These are phyloP conservation scores for Diplocarpon rosae DNA, from an alignment of 2,329 filamentous ascomycete genomes.

Conservation along the genomic window DNA sequence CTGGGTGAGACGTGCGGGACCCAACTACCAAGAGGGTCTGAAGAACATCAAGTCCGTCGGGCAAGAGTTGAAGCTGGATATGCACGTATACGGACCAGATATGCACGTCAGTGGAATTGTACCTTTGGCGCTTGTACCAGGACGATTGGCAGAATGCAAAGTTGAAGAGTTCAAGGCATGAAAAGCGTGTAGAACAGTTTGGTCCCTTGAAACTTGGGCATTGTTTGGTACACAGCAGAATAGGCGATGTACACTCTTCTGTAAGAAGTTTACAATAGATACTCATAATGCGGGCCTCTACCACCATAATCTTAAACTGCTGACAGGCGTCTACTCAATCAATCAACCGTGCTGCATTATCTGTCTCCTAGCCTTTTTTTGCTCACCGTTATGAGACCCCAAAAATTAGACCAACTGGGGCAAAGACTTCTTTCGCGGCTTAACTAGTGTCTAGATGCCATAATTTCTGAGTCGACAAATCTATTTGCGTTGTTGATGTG, in stretches of 20 bases:
- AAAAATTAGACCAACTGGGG: not conserved
- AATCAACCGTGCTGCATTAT: not conserved
- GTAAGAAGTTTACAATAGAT: slow-evolving; percentile 21
- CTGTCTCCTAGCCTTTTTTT: not conserved
- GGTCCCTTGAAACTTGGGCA: slow-evolving; percentile 14
- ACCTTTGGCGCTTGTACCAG: slow-evolving; percentile 69
- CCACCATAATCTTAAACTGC: not conserved
- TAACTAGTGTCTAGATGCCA: too few relatives aligned
- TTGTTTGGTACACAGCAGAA: slow-evolving; percentile 15
- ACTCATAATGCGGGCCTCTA: slow-evolving; percentile 20
- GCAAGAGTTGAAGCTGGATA: slow-evolving; percentile 85
- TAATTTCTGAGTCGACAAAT: too few relatives aligned
- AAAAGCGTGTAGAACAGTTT: slow-evolving; percentile 1
- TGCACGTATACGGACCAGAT: slow-evolving; percentile 78
- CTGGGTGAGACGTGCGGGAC: slow-evolving; percentile 82
- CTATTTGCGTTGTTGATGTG: too few relatives aligned
- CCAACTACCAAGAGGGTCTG: slow-evolving; percentile 99
- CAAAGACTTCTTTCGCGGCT: too few relatives aligned
- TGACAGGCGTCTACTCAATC: not conserved
- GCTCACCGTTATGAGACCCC: not conserved
- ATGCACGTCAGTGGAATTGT: slow-evolving; percentile 94
- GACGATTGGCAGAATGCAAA: slow-evolving; percentile 51
- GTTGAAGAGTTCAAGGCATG: slow-evolving; percentile 43
- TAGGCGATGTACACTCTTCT: slow-evolving; percentile 19
- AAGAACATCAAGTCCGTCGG: slow-evolving; percentile 99